phyloP scores from a whole-genome alignment of 768 basidiomycete species.

The Hebeloma cylindrosporum region DNA sequence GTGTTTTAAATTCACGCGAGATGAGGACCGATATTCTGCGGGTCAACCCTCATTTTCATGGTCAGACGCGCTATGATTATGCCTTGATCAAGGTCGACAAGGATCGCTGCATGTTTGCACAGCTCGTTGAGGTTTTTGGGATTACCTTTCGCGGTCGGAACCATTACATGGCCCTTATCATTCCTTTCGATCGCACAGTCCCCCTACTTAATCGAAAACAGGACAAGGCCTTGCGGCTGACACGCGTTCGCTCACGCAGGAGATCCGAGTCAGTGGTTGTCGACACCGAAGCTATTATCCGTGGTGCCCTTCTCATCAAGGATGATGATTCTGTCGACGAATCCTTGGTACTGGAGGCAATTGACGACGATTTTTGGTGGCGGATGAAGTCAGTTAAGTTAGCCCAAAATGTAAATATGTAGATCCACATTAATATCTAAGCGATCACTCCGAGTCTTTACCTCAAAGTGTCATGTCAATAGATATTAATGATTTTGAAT shows the following conservation, averaged over 20 bases:
- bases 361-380: background rate
- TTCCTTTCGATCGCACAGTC: background rate
- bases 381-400: no score
- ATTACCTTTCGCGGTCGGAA: background rate
- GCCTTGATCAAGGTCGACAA: slow-evolving; percentile 8
- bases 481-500: no score
- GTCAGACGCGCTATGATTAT: slow-evolving; percentile 21
- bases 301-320: background rate
- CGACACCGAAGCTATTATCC: background rate
- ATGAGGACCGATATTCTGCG: slow-evolving; percentile 24
- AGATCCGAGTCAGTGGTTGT: background rate
- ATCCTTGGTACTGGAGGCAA: background rate
- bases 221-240: background rate
- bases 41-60: slow-evolving; percentile 30
- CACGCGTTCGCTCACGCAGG: background rate
- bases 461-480: no score
- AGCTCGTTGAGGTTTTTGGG: background rate
- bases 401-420: no score
- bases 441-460: no score
- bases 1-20: slow-evolving; percentile 24
- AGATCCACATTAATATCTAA: no score
- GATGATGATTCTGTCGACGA: background rate
- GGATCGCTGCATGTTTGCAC: background rate
- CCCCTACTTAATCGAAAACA: background rate
- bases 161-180: background rate